These are phyloP conservation scores for Arabidopsis arenosa DNA, from an alignment of 345 rosid species.

Conservation along the genomic window DNA sequence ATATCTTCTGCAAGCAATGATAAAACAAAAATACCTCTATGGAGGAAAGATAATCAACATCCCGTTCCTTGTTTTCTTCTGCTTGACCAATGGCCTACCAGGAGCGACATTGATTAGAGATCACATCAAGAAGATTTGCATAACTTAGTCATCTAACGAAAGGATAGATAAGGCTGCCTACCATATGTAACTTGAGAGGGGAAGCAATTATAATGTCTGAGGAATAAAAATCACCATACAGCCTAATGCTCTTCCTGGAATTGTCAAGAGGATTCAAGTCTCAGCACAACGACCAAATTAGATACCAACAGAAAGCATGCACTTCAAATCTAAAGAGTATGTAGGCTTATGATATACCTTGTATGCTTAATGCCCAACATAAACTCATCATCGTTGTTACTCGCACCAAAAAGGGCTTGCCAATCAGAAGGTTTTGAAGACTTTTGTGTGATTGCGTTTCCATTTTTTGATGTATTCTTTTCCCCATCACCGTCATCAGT, in stretches of 20 bases:
- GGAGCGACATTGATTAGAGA: conserved; percentile 22
- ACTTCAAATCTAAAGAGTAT: neutral
- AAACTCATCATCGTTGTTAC: conserved; percentile 70
- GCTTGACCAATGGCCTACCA: conserved; percentile 77
- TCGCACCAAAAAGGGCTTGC: conserved; percentile 76
- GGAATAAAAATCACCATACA: conserved; percentile 83
- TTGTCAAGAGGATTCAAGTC: conserved; percentile 19
- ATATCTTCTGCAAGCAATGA: conserved; percentile 30
- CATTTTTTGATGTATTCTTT: conserved; percentile 36
- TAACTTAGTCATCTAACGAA: conserved; percentile 7
- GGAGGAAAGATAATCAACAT: conserved; percentile 89
- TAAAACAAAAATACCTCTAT: conserved; percentile 67
- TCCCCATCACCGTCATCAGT: conserved; percentile 49
- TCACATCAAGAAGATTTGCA: conserved; percentile 20
- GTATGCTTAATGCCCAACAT: conserved; percentile 93
- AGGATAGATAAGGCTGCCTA: conserved; percentile 48
- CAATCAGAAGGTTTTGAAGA: conserved; percentile 85
- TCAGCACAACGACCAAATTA: conserved; percentile 24
- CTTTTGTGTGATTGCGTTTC: conserved; percentile 49
- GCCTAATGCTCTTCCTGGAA: conserved; percentile 76
- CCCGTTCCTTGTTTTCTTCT: conserved; percentile 64
- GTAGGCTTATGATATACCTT: conserved; percentile 53
- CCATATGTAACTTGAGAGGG: conserved; percentile 68
- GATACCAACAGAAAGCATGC: conserved; percentile 9
- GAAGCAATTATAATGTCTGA: conserved; percentile 94